These are phyloP conservation scores for Tephrocybe sp. DNA, from an alignment of 768 basidiomycete genomes.

Conservation along the genomic window DNA sequence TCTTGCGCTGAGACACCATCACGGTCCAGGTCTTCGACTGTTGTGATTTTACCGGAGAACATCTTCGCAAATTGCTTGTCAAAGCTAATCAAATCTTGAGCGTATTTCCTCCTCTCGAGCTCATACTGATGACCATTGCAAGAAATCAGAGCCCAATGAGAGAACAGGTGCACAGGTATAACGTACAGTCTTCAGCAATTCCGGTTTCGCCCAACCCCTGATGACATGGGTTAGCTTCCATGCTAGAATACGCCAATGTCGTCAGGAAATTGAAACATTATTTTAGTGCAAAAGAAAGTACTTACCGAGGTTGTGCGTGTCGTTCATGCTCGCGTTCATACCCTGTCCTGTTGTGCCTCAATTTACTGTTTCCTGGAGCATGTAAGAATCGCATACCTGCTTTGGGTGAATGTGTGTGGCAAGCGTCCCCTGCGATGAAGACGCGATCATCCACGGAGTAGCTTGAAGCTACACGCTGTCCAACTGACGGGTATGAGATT, in stretches of 20 bases:
- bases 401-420: slow-evolving; percentile 69
- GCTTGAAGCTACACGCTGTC: slow-evolving; percentile 69
- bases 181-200: slow-evolving; percentile 51
- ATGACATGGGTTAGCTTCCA: slow-evolving; percentile 66
- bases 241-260: slow-evolving; percentile 28
- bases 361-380: background rate
- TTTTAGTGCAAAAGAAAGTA: background rate
- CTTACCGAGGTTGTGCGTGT: slow-evolving; percentile 67
- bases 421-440: slow-evolving; percentile 79
- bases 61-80: slow-evolving; percentile 64
- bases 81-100: slow-evolving; percentile 71
- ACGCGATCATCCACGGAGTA: slow-evolving; percentile 64
- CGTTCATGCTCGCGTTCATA: slow-evolving; percentile 79
- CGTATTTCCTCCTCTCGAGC: slow-evolving; percentile 63
- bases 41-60: slow-evolving; percentile 69
- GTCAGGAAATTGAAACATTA: background rate
- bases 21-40: slow-evolving; percentile 34
- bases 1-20: slow-evolving; percentile 55
- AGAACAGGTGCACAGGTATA: background rate
- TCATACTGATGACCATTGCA: too few species aligned
- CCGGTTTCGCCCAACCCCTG: slow-evolving; percentile 49
- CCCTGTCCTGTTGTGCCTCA: slow-evolving; percentile 52
- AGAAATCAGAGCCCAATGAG: too few species aligned
- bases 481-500: slow-evolving; percentile 41
- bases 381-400: slow-evolving; percentile 39